Evolutionary conservation across 1,139 yeast species (phyloP), one percentile per base, ranked within the genome.

Genomic region (Candida sp.): DNA sequence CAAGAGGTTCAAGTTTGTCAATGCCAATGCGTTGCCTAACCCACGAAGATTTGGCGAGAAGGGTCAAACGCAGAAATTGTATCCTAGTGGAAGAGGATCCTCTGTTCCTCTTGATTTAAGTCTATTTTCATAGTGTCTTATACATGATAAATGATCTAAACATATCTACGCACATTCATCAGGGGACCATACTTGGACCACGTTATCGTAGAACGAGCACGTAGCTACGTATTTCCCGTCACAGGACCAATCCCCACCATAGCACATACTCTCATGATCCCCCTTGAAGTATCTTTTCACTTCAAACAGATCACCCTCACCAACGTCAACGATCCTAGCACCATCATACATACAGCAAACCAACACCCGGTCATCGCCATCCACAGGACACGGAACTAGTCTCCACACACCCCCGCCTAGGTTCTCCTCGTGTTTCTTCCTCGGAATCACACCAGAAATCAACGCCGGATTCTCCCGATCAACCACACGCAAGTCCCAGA

Each of bases 321-420:
- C 59, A 5, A 73, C 67, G 32, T 66, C 65, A 1, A 90, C 68
- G 1, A 92, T 73, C 51, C 93, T 76, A 0, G 97, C 97, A 11
- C 99, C 99, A 60, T 91, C 94, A 62, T 94, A 93, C 98, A 94
- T 94, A 63, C 98, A 91, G 63, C 98, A 93, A 0, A 86, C 85
- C 49, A 93, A 71, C 0, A 93, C 73, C 52, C 82, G 65, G 47
- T 78, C 65, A 49, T 78, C 81, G 47, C 78, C 65, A 49, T 78
- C 81, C 9, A 63, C 62, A 0, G 88, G 86, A 37, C 81, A 73
- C 2, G 97, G 97, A 2, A 85, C 71, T 51, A 94, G 75, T 58
- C 97, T 74, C 99, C 99, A 94, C 3, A 93, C 98, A 1, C 99
- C 99, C 6, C 98, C 98, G 1, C 93, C 94, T 1, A 93, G 72